phyloP scores from a whole-genome alignment of 805 yeast species.

The Metschnikowia colocasiae region DNA sequence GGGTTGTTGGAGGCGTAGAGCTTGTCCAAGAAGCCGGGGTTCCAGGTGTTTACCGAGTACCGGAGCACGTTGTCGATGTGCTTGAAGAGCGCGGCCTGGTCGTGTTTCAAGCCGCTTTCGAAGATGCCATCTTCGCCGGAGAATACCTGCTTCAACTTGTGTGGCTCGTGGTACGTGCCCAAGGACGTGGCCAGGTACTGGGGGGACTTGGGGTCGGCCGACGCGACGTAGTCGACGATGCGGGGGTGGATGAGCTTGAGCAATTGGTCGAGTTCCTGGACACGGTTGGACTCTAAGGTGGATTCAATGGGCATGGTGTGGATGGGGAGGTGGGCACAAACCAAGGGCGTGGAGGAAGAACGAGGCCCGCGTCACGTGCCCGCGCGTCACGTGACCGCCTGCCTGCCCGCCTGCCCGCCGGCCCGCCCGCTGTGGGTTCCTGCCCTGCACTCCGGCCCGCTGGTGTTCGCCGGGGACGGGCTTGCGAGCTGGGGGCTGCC shows the following conservation, averaged over 20 bases:
- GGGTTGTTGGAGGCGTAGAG: constrained; percentile 84
- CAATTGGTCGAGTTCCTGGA: constrained; percentile 52
- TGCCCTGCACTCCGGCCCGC: no score
- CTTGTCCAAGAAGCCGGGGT: constrained; percentile 80
- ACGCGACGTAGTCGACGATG: constrained; percentile 49
- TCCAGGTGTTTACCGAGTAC: constrained; percentile 81
- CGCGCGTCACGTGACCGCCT: neutral
- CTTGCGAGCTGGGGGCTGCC: no score
- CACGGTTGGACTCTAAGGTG: constrained; percentile 48
- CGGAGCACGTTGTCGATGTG: constrained; percentile 55
- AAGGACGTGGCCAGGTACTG: constrained; percentile 39
- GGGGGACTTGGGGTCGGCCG: constrained; percentile 37
- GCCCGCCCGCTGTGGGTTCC: no score
- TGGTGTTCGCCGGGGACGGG: no score
- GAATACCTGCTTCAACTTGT: constrained; percentile 36
- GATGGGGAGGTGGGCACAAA: no score
- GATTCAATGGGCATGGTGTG: constrained; percentile 13
- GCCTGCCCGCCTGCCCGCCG: neutral
- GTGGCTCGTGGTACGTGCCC: constrained; percentile 53
- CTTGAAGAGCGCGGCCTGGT: constrained; percentile 39
- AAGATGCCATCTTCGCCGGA: constrained; percentile 32
- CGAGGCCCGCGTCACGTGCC: no score
- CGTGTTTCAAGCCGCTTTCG: constrained; percentile 30
- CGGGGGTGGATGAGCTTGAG: constrained; percentile 49
- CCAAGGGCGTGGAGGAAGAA: no score